Evolutionary conservation across 306 rosid genomes (phyloP), one percentile per base, ranked within the genome.

Genomic region (Mimosa pudica): DNA sequence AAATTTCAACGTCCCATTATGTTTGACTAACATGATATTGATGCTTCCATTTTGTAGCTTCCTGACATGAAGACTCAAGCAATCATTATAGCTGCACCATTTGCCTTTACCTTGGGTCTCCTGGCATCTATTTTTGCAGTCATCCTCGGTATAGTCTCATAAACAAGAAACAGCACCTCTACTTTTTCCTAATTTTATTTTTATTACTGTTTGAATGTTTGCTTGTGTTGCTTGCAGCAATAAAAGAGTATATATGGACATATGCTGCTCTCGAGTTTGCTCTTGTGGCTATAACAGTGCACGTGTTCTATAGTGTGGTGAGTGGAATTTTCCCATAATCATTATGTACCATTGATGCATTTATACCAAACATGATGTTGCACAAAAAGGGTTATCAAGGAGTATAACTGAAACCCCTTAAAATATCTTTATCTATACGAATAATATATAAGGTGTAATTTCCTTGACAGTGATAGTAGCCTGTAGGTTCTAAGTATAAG

Each of bases 191-290:
- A 41, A 45, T 71, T 49, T 71, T 62, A 73, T 11, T 38, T 70
- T 80, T 47, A 62, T 68, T 45, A 70, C 55, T 46, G n/a, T 5
- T 3, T 78, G 33, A 60, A 38, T 60, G 17, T 73, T 69, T 62
- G n/a, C 33, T 52, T 79, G 11, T 84, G 69, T 33, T 66, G 55
- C 58, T 71, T 85, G 86, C 95, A 95, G 98, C 98, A 57, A 95
- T 95, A 46, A 95, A 83, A 86, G 98, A 95, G 86, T 91, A 92
- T 63, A 88, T 92, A 84, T 95, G 98, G 98, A 95, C 98, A 36
- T 95, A 91, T 72, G 97, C 98, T 61, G 98, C 98, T 77, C 97
- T 95, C 3, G 98, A 95, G 88, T 92, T 95, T 83, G 98, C 96
- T 65, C 94, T 95, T 63, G 92, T 92, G 76, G 98, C 98, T 71